Evolutionary conservation across 2,329 filamentous ascomycete species (phyloP).

Genomic region (Akanthomyces muscarius): DNA sequence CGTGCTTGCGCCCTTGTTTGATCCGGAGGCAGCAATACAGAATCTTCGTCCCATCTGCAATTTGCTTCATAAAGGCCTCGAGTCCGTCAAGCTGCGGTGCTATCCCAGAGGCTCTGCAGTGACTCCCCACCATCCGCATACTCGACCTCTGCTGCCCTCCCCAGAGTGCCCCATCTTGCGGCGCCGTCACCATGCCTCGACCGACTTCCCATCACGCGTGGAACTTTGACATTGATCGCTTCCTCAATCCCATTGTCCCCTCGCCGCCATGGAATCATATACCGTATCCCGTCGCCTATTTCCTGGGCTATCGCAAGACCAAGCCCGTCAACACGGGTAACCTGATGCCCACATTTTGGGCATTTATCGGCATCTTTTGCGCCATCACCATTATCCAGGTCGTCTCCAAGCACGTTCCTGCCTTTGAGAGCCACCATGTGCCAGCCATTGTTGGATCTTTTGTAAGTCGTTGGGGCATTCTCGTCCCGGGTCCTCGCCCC

Average conservation of each 20-base stretch:
- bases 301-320: slow-evolving; percentile 58
- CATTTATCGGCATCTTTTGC: slow-evolving; percentile 60
- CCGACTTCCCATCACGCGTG: slow-evolving; percentile 26
- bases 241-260: slow-evolving; percentile 67
- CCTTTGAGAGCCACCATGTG: slow-evolving; percentile 48
- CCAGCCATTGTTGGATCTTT: slow-evolving; percentile 67
- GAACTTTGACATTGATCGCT: slow-evolving; percentile 73
- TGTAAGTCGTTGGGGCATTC: slow-evolving; percentile 42
- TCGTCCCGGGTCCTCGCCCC: not conserved
- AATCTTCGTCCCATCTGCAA: not conserved
- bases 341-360: slow-evolving; percentile 56
- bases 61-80: not conserved
- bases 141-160: not conserved
- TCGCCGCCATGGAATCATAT: slow-evolving; percentile 59
- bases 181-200: slow-evolving; percentile 3
- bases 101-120: not conserved
- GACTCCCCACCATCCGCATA: not conserved
- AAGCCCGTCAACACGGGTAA: slow-evolving; percentile 47
- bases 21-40: not conserved
- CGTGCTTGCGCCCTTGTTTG: slow-evolving; percentile 3
- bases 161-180: not conserved
- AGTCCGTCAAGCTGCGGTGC: not conserved
- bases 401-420: slow-evolving; percentile 50
- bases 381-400: slow-evolving; percentile 57
- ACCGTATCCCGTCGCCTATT: slow-evolving; percentile 62